These are phyloP conservation scores for Stephanodiscus minutulus DNA, from an alignment of 108 stramenopile genomes.

Conservation along the genomic window DNA sequence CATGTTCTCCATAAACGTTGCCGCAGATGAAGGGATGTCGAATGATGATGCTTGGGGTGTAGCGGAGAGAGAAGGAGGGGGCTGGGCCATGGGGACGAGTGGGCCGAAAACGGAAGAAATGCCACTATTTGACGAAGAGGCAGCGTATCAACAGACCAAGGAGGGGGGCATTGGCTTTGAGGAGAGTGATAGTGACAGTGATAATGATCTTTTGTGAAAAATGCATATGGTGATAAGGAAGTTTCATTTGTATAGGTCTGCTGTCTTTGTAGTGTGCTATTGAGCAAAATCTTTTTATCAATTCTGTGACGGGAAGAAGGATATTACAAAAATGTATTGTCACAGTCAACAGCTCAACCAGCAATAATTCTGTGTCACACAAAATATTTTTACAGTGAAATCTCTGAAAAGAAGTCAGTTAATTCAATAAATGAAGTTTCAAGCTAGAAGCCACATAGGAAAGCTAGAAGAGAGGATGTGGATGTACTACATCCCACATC, in stretches of 20 bases:
- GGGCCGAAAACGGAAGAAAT: not conserved
- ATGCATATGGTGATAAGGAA: too few species aligned
- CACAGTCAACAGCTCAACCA: too few species aligned
- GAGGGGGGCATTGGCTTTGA: constrained; percentile 33
- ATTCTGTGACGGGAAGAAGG: not conserved
- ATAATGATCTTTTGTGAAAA: constrained; percentile 47
- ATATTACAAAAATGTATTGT: not conserved
- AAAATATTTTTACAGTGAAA: too few species aligned
- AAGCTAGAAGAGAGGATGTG: too few species aligned
- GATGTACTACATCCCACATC: too few species aligned
- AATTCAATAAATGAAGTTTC: too few species aligned
- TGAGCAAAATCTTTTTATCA: not conserved
- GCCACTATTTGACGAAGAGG: constrained; percentile 39
- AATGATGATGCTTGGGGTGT: not conserved
- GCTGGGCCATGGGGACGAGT: constrained; percentile 1
- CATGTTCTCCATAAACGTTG: constrained; percentile 24
- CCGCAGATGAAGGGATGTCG: constrained; percentile 11
- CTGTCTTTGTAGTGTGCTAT: not conserved
- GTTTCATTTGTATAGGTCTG: too few species aligned
- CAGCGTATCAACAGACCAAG: constrained; percentile 23
- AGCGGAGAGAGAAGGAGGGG: not conserved
- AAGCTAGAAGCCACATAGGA: too few species aligned
- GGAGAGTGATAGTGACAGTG: constrained; percentile 41
- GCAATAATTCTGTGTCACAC: too few species aligned
- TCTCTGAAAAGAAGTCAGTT: too few species aligned